Percentiles rank a stretch among this genome's conserved stretches.
Conservation (phyloP, 768 basidiomycete species). For the Royoungia palumana region DNA sequence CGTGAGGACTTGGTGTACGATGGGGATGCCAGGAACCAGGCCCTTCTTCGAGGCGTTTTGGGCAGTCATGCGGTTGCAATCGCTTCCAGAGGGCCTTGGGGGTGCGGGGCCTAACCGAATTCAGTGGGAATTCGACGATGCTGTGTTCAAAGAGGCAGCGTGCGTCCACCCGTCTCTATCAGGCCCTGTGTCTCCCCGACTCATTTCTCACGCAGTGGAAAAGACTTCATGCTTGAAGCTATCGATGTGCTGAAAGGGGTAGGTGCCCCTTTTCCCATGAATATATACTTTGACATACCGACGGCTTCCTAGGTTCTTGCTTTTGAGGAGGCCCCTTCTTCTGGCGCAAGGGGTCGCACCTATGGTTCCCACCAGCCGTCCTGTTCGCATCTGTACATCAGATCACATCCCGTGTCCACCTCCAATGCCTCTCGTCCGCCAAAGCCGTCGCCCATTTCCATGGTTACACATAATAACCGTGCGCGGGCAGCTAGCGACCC, state of each 20-base stretch:
- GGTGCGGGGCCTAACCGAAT: constrained; percentile 73
- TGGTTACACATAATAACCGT: constrained; percentile 55
- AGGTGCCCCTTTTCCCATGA: constrained; percentile 29
- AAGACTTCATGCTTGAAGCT: constrained; percentile 92
- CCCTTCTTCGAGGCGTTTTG: constrained; percentile 71
- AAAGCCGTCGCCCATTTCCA: constrained; percentile 39
- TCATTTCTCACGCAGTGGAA: constrained; percentile 56
- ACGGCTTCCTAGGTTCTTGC: constrained; percentile 48
- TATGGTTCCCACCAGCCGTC: constrained; percentile 38
- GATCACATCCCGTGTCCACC: constrained; percentile 50
- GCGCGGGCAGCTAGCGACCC: constrained; percentile 76
- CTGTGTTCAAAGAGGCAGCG: constrained; percentile 92
- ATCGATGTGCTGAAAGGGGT: constrained; percentile 89
- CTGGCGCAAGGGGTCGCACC: constrained; percentile 26
- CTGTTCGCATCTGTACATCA: constrained; percentile 50
- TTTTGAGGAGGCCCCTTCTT: constrained; percentile 64
- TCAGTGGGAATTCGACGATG: constrained; percentile 92
- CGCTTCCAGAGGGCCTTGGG: constrained; percentile 74
- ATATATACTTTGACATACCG: constrained; percentile 3
- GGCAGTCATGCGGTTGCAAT: constrained; percentile 78
- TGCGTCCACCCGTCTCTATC: constrained; percentile 43
- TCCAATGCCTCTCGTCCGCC: constrained; percentile 25
- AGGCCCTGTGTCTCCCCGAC: constrained; percentile 3
- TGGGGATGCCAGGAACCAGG: constrained; percentile 84
- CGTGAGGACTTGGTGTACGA: constrained; percentile 77